Evolutionary conservation across 1,284 basidiomycete genomes (phyloP), one percentile per base, ranked within the genome.

Genomic region (Pseudozyma flocculosa): DNA sequence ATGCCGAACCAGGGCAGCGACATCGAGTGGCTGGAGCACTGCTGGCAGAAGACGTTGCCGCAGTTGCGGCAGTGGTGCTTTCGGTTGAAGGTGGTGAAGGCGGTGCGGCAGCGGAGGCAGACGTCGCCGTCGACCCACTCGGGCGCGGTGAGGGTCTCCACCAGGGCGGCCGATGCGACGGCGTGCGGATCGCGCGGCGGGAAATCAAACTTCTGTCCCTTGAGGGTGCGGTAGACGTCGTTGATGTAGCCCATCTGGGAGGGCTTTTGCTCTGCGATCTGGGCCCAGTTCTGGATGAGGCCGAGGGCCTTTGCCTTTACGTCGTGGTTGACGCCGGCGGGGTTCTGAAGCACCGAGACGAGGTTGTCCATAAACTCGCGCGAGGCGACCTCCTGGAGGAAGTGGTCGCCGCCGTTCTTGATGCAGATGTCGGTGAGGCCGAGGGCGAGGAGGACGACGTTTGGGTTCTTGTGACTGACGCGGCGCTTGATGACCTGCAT

Each of bases 31-130:
- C 88, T 87, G 1, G 92, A 93, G 79, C 95, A 99, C 48, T 87
- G 84, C 58, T 94, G 91, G 79, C 96, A 93, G 75, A 96, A 98
- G 18, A 98, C 91, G 72, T 89, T 87, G 10, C 95, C 95, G 79
- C 95, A 99, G 79, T 97, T 97, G 9, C 95, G 86, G 78, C 95
- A 99, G 78, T 99, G 95, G 76, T 98, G 95, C 78, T 97, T 97
- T 54, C 95, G 86, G 76, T 96, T 97, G 38, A 93, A 96, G 72
- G 96, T 94, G 1, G 88, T 87, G 80, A 99, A 99, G 0, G 89
- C 79, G 0, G 89, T 87, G 19, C 95, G 85, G 79, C 95, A 99
- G 22, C 92, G 86, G 66, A 95, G 85, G 79, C 95, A 99, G 14
- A 93, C 87, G 30, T 94, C 89, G 1, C 91, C 91, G 77, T 98